These are phyloP conservation scores for Cyclotella cryptica DNA, from an alignment of 108 stramenopile species.

Conservation along the genomic window DNA sequence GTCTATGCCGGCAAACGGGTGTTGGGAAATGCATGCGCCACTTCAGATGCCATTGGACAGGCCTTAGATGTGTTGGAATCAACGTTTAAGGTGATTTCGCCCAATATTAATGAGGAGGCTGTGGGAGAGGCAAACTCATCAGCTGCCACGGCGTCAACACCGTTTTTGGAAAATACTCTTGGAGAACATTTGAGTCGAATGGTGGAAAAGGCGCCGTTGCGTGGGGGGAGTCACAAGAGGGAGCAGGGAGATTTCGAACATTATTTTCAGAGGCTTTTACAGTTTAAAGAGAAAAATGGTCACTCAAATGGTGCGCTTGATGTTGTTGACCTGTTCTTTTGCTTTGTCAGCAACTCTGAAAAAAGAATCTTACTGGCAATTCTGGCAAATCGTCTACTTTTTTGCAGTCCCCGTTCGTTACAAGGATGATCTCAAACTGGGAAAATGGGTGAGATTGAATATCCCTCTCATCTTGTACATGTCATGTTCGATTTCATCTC, in stretches of 20 bases:
- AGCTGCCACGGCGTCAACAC: too few relatives aligned
- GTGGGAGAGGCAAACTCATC: neutral
- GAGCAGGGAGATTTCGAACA: constrained; percentile 6
- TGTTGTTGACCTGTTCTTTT: neutral
- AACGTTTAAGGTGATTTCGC: neutral
- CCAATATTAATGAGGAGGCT: neutral
- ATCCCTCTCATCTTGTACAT: neutral
- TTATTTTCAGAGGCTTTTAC: neutral
- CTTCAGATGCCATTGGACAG: neutral
- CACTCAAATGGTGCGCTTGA: constrained; percentile 4
- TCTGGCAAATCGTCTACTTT: neutral
- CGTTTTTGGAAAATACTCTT: neutral
- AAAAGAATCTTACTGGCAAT: neutral
- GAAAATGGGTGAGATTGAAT: constrained; percentile 13
- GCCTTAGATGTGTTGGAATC: neutral
- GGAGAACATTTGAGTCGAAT: neutral
- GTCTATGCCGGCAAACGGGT: neutral
- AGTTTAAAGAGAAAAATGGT: constrained; percentile 9
- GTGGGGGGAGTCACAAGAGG: constrained; percentile 16
- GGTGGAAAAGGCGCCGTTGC: neutral
- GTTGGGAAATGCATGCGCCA: neutral
- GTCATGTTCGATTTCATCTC: neutral
- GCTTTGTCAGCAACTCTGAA: neutral
- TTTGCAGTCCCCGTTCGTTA: constrained; percentile 14
- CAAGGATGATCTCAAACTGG: constrained; percentile 13